Conservation (phyloP, 23 red algal species). For the Gracilaria domingensis region DNA sequence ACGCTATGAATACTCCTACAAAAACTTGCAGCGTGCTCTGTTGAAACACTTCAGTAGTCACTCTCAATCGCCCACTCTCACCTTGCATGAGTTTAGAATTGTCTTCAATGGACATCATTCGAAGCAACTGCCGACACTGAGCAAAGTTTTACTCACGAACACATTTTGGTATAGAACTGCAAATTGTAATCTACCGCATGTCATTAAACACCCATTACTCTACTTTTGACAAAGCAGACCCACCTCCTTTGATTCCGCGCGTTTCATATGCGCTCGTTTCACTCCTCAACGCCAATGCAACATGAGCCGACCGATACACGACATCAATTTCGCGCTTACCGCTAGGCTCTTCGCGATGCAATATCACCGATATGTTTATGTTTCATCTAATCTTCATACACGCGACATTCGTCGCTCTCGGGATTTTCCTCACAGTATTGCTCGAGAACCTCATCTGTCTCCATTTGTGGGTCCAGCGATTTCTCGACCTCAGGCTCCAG, state of each 20-base stretch:
- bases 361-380: background rate
- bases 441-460: constrained; percentile 73
- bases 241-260: too few species aligned
- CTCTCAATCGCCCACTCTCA: background rate
- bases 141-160: background rate
- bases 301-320: background rate
- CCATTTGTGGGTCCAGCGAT: constrained; percentile 42
- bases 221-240: background rate
- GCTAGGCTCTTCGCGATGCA: too few species aligned
- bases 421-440: constrained; percentile 81
- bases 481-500: background rate
- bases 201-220: constrained; percentile 1
- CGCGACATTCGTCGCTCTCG: constrained; percentile 88
- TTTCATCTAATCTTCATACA: constrained; percentile 80
- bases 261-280: background rate
- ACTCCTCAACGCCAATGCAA: background rate
- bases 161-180: background rate
- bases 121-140: background rate
- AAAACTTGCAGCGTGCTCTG: background rate
- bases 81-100: background rate
- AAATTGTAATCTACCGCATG: background rate
- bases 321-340: background rate
- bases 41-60: background rate
- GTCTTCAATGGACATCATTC: background rate
- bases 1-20: background rate